Base-by-base conservation (phyloP, 192 early-diverging fungal species). In the Coemansia sp. region DNA sequence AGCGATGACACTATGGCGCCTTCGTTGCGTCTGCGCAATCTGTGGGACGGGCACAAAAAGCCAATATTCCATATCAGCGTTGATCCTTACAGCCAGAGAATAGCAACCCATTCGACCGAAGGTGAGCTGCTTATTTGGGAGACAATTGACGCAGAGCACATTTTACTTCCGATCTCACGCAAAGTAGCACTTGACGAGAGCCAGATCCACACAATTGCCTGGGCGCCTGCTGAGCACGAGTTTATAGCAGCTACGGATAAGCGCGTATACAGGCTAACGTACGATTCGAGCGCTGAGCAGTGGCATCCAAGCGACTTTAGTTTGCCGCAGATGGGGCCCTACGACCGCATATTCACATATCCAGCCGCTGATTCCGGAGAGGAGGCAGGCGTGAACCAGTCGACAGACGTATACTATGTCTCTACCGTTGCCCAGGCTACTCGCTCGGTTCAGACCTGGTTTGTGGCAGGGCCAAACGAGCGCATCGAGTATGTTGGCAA, bases 121-220 rank as follows among this genome's bases (percentile, higher is more conserved):
- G 74, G 74, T 42, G 74, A 82, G 61, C 60, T 82, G 44, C 74
- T 82, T 19, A 72, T 82, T 25, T 82, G 79, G 79, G 71, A 72
- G 21, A 50, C 61, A 4, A 37, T 77, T 2, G 57, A 53, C 15
- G 7, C 61, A 1, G 51, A 34, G 8, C 5, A 23, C 15, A 28
- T 34, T 12, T 42, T 51, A 11, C 14, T 62, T 2, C 34, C 73
- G 0, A 57, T 82, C 4, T 82, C 79, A 4, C 69, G 74, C 5
- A 72, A 38, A 19, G 72, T 82, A 66, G 70, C 61, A 9, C 67
- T 82, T 22, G 79, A 73, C 25, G 67, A 63, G n/a, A 59, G 67
- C 40, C 64, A 66, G 21, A 71, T 82, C 40, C 66, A 67, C 20
- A 82, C 70, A 12, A 82, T 82, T 54, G 73, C 79, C 1, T 82